Conservation (phyloP, 345 rosid species). For the Raphanus raphanistrum region DNA sequence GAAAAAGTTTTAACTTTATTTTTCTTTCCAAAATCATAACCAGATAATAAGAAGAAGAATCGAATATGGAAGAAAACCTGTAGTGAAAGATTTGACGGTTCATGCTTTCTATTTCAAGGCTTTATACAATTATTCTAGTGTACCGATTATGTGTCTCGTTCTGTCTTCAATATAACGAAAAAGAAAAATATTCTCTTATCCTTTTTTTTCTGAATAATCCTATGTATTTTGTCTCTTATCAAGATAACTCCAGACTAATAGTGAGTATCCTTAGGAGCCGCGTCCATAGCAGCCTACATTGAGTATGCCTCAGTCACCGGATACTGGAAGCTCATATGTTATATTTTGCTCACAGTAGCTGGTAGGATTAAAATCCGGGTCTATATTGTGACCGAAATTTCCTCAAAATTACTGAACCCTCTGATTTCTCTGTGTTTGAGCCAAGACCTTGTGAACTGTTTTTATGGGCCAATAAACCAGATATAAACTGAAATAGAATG, state of each 20-base stretch:
- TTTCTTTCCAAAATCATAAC: neutral
- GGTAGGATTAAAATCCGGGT: too few species aligned
- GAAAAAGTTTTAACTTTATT: neutral
- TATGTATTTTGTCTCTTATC: too few species aligned
- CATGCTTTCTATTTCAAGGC: slow-evolving; percentile 28
- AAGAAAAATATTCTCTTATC: neutral
- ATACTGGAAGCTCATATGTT: too few species aligned
- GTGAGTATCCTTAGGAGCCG: too few species aligned
- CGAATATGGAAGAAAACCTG: slow-evolving; percentile 4
- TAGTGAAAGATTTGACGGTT: slow-evolving; percentile 29
- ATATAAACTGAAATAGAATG: neutral
- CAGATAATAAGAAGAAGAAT: neutral
- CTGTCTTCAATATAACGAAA: slow-evolving; percentile 22
- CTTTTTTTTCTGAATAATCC: too few species aligned
- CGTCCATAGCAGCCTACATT: too few species aligned
- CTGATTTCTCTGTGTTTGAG: neutral
- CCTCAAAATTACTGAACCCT: too few species aligned
- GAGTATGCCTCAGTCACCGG: too few species aligned
- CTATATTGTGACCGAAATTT: too few species aligned
- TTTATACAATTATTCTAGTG: slow-evolving; percentile 7
- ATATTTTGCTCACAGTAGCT: too few species aligned
- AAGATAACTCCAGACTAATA: too few species aligned
- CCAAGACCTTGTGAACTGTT: neutral
- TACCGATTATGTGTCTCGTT: slow-evolving; percentile 19
- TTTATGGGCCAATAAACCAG: neutral